Base-by-base conservation (phyloP, 2,329 filamentous ascomycete genomes). In the Pyrenophora seminiperda region DNA sequence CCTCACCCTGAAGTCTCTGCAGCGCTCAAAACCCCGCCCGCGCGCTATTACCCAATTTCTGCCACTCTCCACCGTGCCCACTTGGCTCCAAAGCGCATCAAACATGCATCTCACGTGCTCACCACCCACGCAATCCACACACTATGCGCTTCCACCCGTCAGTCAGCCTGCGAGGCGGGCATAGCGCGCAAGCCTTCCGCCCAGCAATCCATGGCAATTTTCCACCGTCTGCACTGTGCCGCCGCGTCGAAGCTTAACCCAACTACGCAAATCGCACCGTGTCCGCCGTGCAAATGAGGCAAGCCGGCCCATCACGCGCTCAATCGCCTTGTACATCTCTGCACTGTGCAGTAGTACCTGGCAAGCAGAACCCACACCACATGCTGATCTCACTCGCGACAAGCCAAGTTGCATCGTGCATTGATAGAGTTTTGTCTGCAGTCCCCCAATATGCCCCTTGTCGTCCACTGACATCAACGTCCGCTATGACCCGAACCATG, bases 241-340 rank as follows among this genome's bases (percentile, higher is more conserved):
- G 59, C 60, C 60, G 48, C 60, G 48, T 66, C 37, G 59, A 66
- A 65, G 64, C 66, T 68, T 66, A 62, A 60, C 50, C 18, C 36
- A 45, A 51, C 33, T 37, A 51, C 50, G 46, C 65, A 65, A 69
- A 67, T 70, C 20, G 58, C 58, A 55, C 45, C 48, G 27, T 24
- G 34, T 41, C 41, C 43, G 37, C 58, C 47, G 43, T 45, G 41
- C 65, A 29, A 54, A 66, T 63, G 42, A 54, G 63, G 66, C 51
- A 70, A 61, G 39, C 56, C 48, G 53, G 47, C 42, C 51, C 22
- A 51, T 73, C 70, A 73, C 65, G 68, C 69, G 70, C 60, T 52
- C 63, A 71, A 71, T 63, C 66, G 62, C 42, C 59, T 44, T 67
- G 69, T 64, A 68, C 65, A 72, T 72, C 66, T 41, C 57, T 58